Percentiles rank a stretch among this genome's conserved stretches.
Evolutionary conservation across 495 filamentous ascomycete genomes (phyloP).

Genomic region (Astrothelium macrocarpum): DNA sequence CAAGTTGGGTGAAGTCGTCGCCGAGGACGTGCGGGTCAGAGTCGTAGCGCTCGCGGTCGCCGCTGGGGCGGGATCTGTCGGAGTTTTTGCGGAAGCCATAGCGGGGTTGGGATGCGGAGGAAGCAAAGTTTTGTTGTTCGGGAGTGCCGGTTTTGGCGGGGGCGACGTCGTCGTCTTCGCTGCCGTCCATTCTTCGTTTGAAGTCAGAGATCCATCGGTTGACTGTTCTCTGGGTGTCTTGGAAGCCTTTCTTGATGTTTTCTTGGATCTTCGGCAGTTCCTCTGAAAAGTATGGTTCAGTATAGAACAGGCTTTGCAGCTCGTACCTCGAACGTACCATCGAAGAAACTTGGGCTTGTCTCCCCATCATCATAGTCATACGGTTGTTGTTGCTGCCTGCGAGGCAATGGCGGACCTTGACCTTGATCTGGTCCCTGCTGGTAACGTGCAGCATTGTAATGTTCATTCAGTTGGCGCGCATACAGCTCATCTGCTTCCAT

Average conservation of each 20-base stretch:
- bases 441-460: slow-evolving; percentile 56
- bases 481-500: slow-evolving; percentile 84
- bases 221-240: slow-evolving; percentile 87
- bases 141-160: slow-evolving; percentile 24
- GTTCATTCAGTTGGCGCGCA: slow-evolving; percentile 84
- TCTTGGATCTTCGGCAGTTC: slow-evolving; percentile 89
- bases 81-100: slow-evolving; percentile 49
- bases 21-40: slow-evolving; percentile 84
- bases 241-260: slow-evolving; percentile 87
- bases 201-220: slow-evolving; percentile 85
- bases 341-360: slow-evolving; percentile 80
- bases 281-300: slow-evolving; percentile 41
- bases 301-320: neutral
- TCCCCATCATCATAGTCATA: slow-evolving; percentile 37
- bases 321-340: slow-evolving; percentile 44
- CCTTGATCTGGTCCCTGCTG: slow-evolving; percentile 21
- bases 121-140: slow-evolving; percentile 32
- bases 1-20: slow-evolving; percentile 85
- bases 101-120: slow-evolving; percentile 32
- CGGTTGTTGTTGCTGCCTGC: slow-evolving; percentile 17
- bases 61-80: slow-evolving; percentile 52
- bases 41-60: slow-evolving; percentile 83
- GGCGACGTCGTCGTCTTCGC: slow-evolving; percentile 52
- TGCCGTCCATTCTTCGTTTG: slow-evolving; percentile 84
- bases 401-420: slow-evolving; percentile 32